Conservation (phyloP, 176 grass and related monocot species). For the Eragrostis nindensis region DNA sequence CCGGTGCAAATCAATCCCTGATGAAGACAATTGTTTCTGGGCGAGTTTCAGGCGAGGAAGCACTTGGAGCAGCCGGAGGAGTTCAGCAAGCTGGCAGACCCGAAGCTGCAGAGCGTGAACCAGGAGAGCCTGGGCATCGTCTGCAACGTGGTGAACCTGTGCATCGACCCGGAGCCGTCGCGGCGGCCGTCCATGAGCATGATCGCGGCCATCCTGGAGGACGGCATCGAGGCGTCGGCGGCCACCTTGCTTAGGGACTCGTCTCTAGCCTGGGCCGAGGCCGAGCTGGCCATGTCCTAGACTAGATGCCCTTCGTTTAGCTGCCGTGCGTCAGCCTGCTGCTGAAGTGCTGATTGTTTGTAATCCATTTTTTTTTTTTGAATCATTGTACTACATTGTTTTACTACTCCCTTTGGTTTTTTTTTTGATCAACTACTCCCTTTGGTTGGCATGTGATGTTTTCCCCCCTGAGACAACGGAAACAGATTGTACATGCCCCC, state of each 20-base stretch:
- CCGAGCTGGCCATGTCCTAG: conserved; percentile 69
- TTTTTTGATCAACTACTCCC: no score
- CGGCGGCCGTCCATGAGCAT: conserved; percentile 87
- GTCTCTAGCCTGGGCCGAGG: conserved; percentile 86
- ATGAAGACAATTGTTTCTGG: neutral
- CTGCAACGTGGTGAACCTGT: conserved; percentile 86
- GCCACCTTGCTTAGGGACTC: conserved; percentile 62
- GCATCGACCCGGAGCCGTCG: conserved; percentile 70
- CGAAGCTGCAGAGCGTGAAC: conserved; percentile 58
- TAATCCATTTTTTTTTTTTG: neutral
- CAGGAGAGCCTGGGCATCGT: conserved; percentile 69
- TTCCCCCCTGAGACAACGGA: no score
- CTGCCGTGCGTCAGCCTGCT: neutral
- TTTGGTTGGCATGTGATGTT: no score
- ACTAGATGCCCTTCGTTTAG: neutral
- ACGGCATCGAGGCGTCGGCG: conserved; percentile 68
- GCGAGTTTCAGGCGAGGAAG: conserved; percentile 62
- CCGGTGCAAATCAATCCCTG: neutral
- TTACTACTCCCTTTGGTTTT: no score
- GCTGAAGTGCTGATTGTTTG: neutral
- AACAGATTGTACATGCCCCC: no score
- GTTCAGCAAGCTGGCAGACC: conserved; percentile 60
- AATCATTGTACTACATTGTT: no score
- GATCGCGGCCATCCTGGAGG: conserved; percentile 78
- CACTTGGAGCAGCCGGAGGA: conserved; percentile 68